Base-by-base conservation (phyloP, 2,329 filamentous ascomycete genomes). In the Penicillium sp. region DNA sequence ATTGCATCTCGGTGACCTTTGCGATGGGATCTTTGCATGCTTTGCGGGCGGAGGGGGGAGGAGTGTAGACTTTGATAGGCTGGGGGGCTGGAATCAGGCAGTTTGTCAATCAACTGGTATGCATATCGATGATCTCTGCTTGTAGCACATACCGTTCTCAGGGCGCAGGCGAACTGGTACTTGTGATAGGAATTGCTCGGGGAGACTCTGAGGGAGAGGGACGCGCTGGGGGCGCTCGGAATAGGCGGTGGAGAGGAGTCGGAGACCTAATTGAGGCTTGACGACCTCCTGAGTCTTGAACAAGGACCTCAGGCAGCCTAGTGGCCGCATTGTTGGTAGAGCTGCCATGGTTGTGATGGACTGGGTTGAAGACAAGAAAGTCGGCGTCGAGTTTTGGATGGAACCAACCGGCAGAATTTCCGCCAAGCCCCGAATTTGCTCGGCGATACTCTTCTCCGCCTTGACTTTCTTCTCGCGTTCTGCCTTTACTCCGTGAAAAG, bases 261-360 rank as follows among this genome's bases (percentile, higher is more conserved):
- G 76, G 55, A 74, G 75, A 53, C 70, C 71, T 43, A 73, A 69
- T 57, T 75, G 78, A 59, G 85, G 83, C 63, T 83, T 83, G 64
- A 86, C 81, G 51, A 83, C 78, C 72, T 85, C 83, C 65, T 88
- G 82, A 13, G 69, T 59, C 58, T 65, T 69, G 14, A 92, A 73
- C 40, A 86, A 79, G 33, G 85, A 81, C 78, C 90, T 91, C 74
- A 91, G 86, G 78, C 87, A 89, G 82, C 86, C 85, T 73, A 91
- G 78, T 64, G 90, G 89, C 85, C 89, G 87, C 78, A 82, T 74
- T 51, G 82, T 78, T 58, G 85, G 79, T 72, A 84, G 78, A 66
- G 85, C 81, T 67, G 85, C 82, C 83, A 91, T 92, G 82, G 83
- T 86, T 65, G 71, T 79, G 70, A 62, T 63, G 59, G 46, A 55